Percentiles rank a stretch among this genome's conserved stretches.
These are phyloP conservation scores for Daldinia vernicosa DNA, from an alignment of 495 filamentous ascomycete genomes.

Conservation along the genomic window DNA sequence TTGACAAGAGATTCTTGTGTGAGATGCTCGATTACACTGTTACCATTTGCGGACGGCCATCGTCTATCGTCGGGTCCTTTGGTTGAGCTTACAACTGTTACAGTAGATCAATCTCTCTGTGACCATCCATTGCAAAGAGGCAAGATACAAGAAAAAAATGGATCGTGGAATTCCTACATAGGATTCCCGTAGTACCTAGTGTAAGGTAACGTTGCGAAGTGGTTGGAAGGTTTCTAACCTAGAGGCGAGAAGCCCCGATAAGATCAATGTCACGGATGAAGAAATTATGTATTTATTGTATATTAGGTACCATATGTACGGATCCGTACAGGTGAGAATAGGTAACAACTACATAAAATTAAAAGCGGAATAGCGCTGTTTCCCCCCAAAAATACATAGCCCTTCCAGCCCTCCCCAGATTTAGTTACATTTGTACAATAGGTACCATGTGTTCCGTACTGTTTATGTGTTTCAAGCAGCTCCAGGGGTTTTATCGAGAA, in stretches of 20 bases:
- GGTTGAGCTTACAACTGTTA: constrained; percentile 9
- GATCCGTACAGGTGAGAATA: not conserved
- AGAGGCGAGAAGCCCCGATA: not conserved
- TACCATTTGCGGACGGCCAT: constrained; percentile 20
- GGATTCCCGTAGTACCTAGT: constrained; percentile 13
- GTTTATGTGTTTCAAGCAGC: not conserved
- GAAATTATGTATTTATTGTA: not conserved
- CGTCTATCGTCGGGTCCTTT: constrained; percentile 28
- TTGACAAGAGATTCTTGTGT: constrained; percentile 20
- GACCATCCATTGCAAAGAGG: constrained; percentile 29
- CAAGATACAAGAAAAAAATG: constrained; percentile 28
- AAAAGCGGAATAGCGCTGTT: not conserved
- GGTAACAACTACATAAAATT: not conserved
- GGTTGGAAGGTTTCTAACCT: constrained; percentile 13
- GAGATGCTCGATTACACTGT: constrained; percentile 20
- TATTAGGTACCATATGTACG: too few species aligned
- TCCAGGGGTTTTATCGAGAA: not conserved
- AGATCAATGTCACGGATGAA: not conserved
- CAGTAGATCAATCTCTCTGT: constrained; percentile 26
- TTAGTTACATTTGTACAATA: too few species aligned
- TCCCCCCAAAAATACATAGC: not conserved
- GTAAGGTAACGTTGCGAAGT: constrained; percentile 49
- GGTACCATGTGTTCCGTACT: not conserved
- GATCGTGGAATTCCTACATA: constrained; percentile 20
- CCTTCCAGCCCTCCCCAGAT: not conserved